phyloP scores from a whole-genome alignment of 2,329 filamentous ascomycete species.

The Lizonia empirigonia region DNA sequence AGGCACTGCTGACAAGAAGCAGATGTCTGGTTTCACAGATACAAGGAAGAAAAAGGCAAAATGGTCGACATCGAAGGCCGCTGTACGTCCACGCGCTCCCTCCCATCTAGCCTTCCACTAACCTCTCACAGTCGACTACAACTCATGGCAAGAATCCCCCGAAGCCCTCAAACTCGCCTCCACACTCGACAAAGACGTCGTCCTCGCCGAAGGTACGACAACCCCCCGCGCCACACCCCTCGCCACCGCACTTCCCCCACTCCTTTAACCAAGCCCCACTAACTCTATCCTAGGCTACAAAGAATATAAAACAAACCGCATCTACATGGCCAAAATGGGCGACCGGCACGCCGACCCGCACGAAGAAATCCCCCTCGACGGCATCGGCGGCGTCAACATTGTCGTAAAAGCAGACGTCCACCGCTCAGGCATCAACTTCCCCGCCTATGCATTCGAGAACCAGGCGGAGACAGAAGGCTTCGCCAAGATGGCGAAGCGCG shows the following conservation, averaged over 20 bases:
- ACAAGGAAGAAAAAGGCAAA: conserved; percentile 68
- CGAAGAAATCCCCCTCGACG: conserved; percentile 88
- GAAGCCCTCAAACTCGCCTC: conserved; percentile 77
- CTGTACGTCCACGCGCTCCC: conserved; percentile 63
- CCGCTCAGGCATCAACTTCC: conserved; percentile 96
- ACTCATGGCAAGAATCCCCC: conserved; percentile 96
- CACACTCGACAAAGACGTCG: conserved; percentile 75
- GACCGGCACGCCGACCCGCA: conserved; percentile 93
- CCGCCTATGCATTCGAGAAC: conserved; percentile 95
- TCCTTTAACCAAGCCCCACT: background rate
- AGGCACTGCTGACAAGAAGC: conserved; percentile 21
- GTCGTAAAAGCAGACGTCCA: conserved; percentile 98
- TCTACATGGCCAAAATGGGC: conserved; percentile 88
- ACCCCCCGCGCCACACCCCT: background rate
- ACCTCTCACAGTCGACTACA: conserved; percentile 80
- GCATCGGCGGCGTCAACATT: conserved; percentile 96
- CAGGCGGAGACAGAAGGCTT: conserved; percentile 99
- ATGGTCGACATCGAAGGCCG: conserved; percentile 83
- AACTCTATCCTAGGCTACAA: conserved; percentile 73
- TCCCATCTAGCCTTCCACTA: background rate
- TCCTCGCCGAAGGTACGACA: conserved; percentile 88
- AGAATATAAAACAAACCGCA: conserved; percentile 87
- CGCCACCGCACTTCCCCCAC: background rate
- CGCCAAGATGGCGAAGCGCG: conserved; percentile 96
- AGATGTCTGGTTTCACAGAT: conserved; percentile 98